Conservation (phyloP, 257 asterid genomes). For the Osmanthus fragrans region DNA sequence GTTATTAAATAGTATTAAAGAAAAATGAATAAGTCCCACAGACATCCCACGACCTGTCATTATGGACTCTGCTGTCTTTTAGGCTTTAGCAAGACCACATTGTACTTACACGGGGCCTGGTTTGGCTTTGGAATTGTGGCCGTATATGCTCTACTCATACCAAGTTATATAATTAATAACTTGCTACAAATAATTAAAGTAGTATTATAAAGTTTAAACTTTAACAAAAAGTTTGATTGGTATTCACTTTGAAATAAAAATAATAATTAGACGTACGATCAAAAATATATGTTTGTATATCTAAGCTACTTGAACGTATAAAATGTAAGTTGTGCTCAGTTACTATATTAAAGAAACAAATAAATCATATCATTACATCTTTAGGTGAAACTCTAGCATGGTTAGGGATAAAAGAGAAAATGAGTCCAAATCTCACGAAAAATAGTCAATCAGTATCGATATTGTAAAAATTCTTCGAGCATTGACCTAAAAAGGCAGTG, state of each 20-base stretch:
- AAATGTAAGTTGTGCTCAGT: not conserved
- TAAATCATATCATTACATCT: too few species aligned
- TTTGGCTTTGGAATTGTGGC: not conserved
- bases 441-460: too few species aligned
- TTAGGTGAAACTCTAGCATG: too few species aligned
- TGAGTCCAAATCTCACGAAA: too few species aligned
- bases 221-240: not conserved
- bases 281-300: too few species aligned
- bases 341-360: too few species aligned
- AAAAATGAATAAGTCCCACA: constrained; percentile 16
- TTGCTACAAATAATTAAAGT: not conserved
- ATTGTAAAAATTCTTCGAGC: too few species aligned
- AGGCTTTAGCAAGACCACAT: not conserved
- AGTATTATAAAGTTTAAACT: not conserved
- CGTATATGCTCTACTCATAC: too few species aligned
- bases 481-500: too few species aligned
- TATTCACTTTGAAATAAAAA: not conserved
- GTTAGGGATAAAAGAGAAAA: too few species aligned
- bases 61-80: constrained; percentile 5
- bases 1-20: too few species aligned
- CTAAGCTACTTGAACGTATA: too few species aligned
- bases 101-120: not conserved
- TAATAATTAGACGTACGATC: not conserved
- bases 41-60: constrained; percentile 20
- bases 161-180: not conserved